Conservation (phyloP, 2,329 filamentous ascomycete species). For the Cordyceps fumosorosea region DNA sequence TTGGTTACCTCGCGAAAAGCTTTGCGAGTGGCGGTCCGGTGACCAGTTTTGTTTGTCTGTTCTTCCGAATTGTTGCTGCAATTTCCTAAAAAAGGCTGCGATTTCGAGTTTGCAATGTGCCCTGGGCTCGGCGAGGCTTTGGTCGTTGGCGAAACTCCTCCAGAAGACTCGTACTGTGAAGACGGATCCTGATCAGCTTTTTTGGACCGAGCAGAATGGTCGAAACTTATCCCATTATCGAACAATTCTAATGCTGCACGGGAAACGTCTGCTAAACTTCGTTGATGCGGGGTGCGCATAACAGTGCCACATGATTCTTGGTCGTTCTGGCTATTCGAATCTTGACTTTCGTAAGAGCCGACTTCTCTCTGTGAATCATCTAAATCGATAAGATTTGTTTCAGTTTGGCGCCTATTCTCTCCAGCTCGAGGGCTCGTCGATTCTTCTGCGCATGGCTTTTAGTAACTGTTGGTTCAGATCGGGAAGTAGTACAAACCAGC, state of each 20-base stretch:
- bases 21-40: not conserved
- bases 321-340: not conserved
- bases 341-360: not conserved
- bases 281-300: slow-evolving; percentile 27
- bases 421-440: not conserved
- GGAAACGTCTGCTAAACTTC: slow-evolving; percentile 19
- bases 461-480: not conserved
- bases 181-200: not conserved
- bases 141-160: slow-evolving; percentile 4
- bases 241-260: slow-evolving; percentile 25
- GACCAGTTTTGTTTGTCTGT: not conserved
- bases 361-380: not conserved
- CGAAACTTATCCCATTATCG: slow-evolving; percentile 26
- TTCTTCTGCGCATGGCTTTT: not conserved
- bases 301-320: slow-evolving; percentile 31
- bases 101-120: not conserved
- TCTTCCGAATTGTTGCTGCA: not conserved
- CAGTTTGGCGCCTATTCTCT: not conserved
- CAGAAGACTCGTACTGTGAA: not conserved
- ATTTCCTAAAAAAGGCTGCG: slow-evolving; percentile 18
- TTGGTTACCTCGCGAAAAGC: slow-evolving; percentile 32
- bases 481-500: not conserved
- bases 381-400: slow-evolving; percentile 12
- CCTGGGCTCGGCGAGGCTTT: not conserved
- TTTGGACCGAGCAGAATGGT: slow-evolving; percentile 14